Percentiles rank a stretch among this genome's conserved stretches.
Evolutionary conservation across 2,329 filamentous ascomycete species (phyloP).

Genomic region (Neopestalotiopsis rosae): DNA sequence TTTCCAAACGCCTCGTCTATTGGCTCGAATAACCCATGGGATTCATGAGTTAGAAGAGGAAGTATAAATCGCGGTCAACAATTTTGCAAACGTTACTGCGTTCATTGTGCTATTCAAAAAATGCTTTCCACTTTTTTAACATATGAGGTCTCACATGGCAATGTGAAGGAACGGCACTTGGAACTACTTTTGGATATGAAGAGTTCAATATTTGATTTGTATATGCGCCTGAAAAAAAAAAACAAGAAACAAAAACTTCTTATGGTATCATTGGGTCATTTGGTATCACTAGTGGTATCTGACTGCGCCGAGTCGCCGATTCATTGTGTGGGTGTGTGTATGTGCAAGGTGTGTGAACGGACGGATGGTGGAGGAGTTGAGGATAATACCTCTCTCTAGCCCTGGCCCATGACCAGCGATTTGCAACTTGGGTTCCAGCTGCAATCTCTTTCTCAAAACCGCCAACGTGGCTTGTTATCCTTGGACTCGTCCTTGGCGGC

Average conservation of each 20-base stretch:
- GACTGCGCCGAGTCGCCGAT: neutral
- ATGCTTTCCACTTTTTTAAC: no score
- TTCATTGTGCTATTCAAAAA: no score
- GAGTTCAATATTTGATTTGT: neutral
- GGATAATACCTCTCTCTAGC: neutral
- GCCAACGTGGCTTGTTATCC: slow-evolving; percentile 57
- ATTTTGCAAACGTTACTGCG: no score
- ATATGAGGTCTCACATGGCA: no score
- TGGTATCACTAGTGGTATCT: slow-evolving; percentile 2
- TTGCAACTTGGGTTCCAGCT: neutral
- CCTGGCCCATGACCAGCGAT: neutral
- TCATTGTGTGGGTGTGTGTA: neutral
- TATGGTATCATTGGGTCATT: slow-evolving; percentile 3
- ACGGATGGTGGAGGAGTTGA: neutral
- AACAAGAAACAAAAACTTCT: neutral
- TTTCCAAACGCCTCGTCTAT: no score
- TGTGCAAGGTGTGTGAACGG: neutral
- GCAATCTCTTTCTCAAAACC: slow-evolving; percentile 34
- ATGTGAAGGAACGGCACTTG: no score
- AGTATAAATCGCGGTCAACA: no score
- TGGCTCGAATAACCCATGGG: no score
- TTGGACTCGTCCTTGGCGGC: slow-evolving; percentile 38
- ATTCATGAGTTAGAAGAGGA: no score
- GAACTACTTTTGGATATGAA: neutral
- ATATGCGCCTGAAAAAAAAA: neutral